Base-by-base conservation (phyloP, 352 stramenopile genomes). In the Phytophthora multivora region DNA sequence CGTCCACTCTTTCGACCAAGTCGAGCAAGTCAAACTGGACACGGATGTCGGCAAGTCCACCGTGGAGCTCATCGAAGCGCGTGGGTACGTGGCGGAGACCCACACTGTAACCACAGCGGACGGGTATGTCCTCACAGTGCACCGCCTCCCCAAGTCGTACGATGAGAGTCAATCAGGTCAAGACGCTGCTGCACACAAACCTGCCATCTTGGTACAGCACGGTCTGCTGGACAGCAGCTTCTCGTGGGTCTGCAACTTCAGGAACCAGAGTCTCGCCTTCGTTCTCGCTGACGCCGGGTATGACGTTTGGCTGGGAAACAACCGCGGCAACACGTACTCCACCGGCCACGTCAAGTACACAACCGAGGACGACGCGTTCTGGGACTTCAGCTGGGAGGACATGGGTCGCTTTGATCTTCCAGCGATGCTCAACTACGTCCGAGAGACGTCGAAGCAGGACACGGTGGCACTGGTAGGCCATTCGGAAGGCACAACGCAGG, bases 281-380 rank as follows among this genome's bases (percentile, higher is more conserved):
- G 21, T 88, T 28, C 57, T 88, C 11, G 75, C 68, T 0, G 78
- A 88, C 21, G 75, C 70, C 7, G 78, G 78, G 2, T 88, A 80
- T 46, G 78, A 88, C 23, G 77, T 87, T 13, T 87, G 77, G 77
- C 75, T 87, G 18, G 77, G 77, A 35, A 87, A 87, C 73, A 87
- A 83, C 63, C 75, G 78, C n/a, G 78, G 78, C 30, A 83, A 72
- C 31, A 87, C 78, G n/a, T 87, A 77, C 61, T 87, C 78, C 5
- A 65, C 54, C 16, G 33, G 47, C 15, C 78, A 87, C 53, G 15
- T 83, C 35, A 73, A 83, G 36, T 82, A 82, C 52, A 55, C 58
- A 3, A 68, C 56, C 16, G 51, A 55, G 6, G 67, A 81, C 52
- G 47, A 63, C 18, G 60, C 30, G 25, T 87, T 78, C 61, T 87